Evolutionary conservation across 176 grass and related monocot genomes (phyloP).

Genomic region (Raddia guianensis): DNA sequence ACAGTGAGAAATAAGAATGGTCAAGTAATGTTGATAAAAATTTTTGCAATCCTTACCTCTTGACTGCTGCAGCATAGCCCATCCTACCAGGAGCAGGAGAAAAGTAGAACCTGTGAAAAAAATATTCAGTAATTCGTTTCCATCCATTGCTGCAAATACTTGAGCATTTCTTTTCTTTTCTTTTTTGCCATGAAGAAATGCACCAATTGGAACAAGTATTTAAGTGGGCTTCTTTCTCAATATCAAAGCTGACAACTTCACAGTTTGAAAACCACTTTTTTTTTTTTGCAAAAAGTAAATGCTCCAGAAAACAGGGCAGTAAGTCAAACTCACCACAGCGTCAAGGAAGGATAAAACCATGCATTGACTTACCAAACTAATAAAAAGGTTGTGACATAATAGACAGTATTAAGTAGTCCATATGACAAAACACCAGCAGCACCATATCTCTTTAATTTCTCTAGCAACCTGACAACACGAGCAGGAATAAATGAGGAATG

Average conservation of each 20-base stretch:
- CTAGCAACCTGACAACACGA: constrained; percentile 56
- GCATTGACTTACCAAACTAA: constrained; percentile 77
- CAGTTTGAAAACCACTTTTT: not conserved
- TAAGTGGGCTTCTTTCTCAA: constrained; percentile 13
- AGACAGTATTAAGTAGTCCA: constrained; percentile 92
- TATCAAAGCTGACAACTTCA: not conserved
- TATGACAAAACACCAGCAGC: constrained; percentile 86
- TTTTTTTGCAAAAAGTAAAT: constrained; percentile 5
- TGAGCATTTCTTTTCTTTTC: not conserved
- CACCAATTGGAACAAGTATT: not conserved
- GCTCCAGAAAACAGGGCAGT: constrained; percentile 1
- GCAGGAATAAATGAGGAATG: not conserved
- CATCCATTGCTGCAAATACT: not conserved
- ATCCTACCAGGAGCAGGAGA: constrained; percentile 82
- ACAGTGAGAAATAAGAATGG: not conserved
- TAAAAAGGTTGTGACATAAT: constrained; percentile 85
- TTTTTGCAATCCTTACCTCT: constrained; percentile 57
- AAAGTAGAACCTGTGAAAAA: constrained; percentile 84
- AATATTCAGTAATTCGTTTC: constrained; percentile 11
- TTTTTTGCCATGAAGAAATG: constrained; percentile 1
- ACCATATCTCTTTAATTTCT: constrained; percentile 89
- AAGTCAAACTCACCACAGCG: not conserved
- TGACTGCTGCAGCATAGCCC: constrained; percentile 78
- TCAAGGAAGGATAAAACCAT: not conserved
- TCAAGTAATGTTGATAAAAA: not conserved